Evolutionary conservation across 2,329 filamentous ascomycete genomes (phyloP).

Genomic region (Fusarium haematococcum): DNA sequence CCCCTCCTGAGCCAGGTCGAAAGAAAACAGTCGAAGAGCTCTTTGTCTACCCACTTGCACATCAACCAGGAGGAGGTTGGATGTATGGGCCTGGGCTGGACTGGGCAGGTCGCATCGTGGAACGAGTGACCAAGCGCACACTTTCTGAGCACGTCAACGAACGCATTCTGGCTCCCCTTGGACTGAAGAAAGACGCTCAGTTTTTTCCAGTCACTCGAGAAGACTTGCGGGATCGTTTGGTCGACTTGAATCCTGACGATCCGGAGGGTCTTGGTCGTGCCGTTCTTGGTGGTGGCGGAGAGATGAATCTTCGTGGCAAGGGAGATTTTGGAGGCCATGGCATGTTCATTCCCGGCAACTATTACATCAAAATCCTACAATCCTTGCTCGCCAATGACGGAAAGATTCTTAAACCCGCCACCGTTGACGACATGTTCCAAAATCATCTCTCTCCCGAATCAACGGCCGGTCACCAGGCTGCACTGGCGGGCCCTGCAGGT

Average conservation of each 20-base stretch:
- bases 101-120: slow-evolving; percentile 65
- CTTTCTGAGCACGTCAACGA: slow-evolving; percentile 58
- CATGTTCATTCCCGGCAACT: slow-evolving; percentile 50
- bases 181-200: slow-evolving; percentile 50
- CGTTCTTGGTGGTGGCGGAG: slow-evolving; percentile 49
- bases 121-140: slow-evolving; percentile 56
- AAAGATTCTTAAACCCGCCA: slow-evolving; percentile 56
- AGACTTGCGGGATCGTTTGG: slow-evolving; percentile 49
- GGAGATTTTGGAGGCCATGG: slow-evolving; percentile 61
- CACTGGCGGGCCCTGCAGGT: slow-evolving; percentile 48
- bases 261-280: slow-evolving; percentile 50
- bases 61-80: slow-evolving; percentile 64
- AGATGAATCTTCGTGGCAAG: slow-evolving; percentile 47
- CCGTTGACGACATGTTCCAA: slow-evolving; percentile 58
- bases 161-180: slow-evolving; percentile 59
- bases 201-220: slow-evolving; percentile 54
- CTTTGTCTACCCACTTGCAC: slow-evolving; percentile 58
- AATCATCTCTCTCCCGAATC: slow-evolving; percentile 56
- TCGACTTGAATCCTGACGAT: slow-evolving; percentile 54
- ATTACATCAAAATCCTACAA: slow-evolving; percentile 59
- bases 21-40: slow-evolving; percentile 54
- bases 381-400: slow-evolving; percentile 63
- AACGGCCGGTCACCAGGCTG: slow-evolving; percentile 40
- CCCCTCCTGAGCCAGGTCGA: slow-evolving; percentile 17
- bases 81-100: slow-evolving; percentile 62